Evolutionary conservation across 2,329 filamentous ascomycete species (phyloP), one percentile per base, ranked within the genome.

Genomic region (Neofusicoccum ribis): DNA sequence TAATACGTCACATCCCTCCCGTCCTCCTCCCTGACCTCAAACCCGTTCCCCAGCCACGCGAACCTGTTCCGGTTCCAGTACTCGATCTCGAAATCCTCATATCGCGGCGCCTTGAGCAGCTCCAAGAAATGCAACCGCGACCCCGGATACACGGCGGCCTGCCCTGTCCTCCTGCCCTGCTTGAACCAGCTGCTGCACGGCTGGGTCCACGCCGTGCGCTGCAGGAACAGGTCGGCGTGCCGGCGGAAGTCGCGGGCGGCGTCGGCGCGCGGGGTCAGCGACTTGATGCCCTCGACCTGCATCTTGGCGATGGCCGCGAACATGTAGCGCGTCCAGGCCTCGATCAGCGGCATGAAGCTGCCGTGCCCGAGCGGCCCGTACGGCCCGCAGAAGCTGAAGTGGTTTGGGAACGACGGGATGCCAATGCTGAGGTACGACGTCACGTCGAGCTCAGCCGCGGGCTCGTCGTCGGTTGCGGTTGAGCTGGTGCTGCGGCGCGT

Each of bases 171-270:
- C 11, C 15, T 23, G 4, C 56, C 56, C 70, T 84, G 78, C 69
- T 80, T 81, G 72, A 82, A 83, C 79, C 80, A 82, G 1, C 70
- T 69, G 47, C 80, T 74, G 65, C 81, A 83, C 2, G 77, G 73
- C 31, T 79, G 76, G 65, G 79, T 81, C 80, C 80, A 84, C 5
- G 83, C 81, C 0, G 81, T 83, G 65, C 82, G 78, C 69, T 80
- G 82, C 68, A 83, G 76, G 78, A 79, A 83, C 65, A 81, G 78
- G 68, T 82, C 75, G 2, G 76, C 74, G 64, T 82, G 79, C 34
- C 74, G 74, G 66, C 81, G 81, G 73, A 81, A 83, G 5, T 47
- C n/a, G 1, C 41, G 23, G 7, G 54, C 41, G 15, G 54, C 54
- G n/a, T 46, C 41, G 7, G 60, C 66, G 70, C 67, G 79, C 78